Evolutionary conservation across 2,329 filamentous ascomycete genomes (phyloP).

Genomic region (Hypomyces rosellus): DNA sequence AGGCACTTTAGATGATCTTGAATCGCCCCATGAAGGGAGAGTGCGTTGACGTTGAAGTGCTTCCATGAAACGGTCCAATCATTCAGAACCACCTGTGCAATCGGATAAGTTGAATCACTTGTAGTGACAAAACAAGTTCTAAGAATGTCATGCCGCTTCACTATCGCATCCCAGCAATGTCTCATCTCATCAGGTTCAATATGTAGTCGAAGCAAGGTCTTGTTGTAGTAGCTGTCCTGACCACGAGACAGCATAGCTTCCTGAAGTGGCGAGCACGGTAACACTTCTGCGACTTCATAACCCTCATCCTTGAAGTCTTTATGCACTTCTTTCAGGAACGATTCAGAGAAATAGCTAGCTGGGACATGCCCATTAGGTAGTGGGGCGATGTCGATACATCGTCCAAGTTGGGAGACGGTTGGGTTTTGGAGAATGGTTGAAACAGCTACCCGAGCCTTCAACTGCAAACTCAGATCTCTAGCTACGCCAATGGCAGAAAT

Average conservation of each 20-base stretch:
- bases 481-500: constrained; percentile 71
- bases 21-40: constrained; percentile 31
- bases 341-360: constrained; percentile 20
- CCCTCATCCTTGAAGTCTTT: constrained; percentile 14
- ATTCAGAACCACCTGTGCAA: constrained; percentile 64
- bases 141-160: constrained; percentile 65
- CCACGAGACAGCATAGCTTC: constrained; percentile 70
- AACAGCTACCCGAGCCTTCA: constrained; percentile 51
- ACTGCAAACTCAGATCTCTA: constrained; percentile 42
- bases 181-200: constrained; percentile 45
- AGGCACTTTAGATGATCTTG: constrained; percentile 35
- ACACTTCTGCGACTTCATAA: constrained; percentile 44
- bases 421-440: constrained; percentile 64
- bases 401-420: constrained; percentile 56
- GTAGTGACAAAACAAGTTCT: constrained; percentile 70
- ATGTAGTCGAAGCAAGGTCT: constrained; percentile 56
- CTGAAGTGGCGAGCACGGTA: constrained; percentile 82
- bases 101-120: constrained; percentile 52
- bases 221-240: constrained; percentile 62
- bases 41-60: constrained; percentile 23
- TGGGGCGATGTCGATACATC: constrained; percentile 13
- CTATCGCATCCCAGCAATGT: constrained; percentile 56
- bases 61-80: constrained; percentile 37
- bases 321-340: constrained; percentile 21
- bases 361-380: neutral